Percentiles rank a stretch among this genome's conserved stretches.
These are phyloP conservation scores for Onygena corvina DNA, from an alignment of 2,329 filamentous ascomycete genomes.

Conservation along the genomic window DNA sequence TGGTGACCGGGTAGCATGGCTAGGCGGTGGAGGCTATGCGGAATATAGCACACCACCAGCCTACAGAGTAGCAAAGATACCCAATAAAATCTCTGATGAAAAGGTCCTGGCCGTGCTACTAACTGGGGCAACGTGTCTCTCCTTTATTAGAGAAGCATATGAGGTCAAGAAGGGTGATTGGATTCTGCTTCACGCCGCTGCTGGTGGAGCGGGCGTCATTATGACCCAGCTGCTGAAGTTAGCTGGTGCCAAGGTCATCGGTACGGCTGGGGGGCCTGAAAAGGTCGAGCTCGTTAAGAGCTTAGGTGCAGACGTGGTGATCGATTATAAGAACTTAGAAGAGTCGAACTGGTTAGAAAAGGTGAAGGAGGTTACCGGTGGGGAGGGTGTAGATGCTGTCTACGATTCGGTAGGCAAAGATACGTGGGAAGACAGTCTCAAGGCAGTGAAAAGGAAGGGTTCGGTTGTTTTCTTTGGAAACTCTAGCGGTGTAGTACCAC, in stretches of 20 bases:
- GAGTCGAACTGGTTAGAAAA: conserved; percentile 65
- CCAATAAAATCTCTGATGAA: conserved; percentile 48
- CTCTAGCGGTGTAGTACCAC: conserved; percentile 65
- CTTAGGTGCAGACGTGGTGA: conserved; percentile 55
- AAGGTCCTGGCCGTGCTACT: conserved; percentile 58
- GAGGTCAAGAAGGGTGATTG: conserved; percentile 63
- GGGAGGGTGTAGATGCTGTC: conserved; percentile 61
- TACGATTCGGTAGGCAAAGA: conserved; percentile 78
- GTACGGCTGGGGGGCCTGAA: conserved; percentile 59
- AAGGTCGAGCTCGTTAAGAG: conserved; percentile 59
- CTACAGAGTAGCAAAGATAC: conserved; percentile 48
- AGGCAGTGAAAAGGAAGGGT: conserved; percentile 65
- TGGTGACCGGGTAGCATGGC: conserved; percentile 62
- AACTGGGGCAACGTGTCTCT: conserved; percentile 72
- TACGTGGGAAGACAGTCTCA: conserved; percentile 68
- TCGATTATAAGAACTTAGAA: conserved; percentile 76
- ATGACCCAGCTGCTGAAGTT: conserved; percentile 61
- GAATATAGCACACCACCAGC: conserved; percentile 46
- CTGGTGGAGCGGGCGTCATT: conserved; percentile 66
- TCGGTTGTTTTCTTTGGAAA: conserved; percentile 70
- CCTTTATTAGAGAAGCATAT: conserved; percentile 62
- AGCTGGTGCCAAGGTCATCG: conserved; percentile 66
- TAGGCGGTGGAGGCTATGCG: conserved; percentile 46
- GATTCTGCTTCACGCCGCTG: conserved; percentile 68
- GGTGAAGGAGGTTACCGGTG: conserved; percentile 72